A percentile compares a stretch with the other conserved stretches of the same genome.
Evolutionary conservation across 805 yeast genomes (phyloP).

Genomic region (Yamadazyma phyllophila): DNA sequence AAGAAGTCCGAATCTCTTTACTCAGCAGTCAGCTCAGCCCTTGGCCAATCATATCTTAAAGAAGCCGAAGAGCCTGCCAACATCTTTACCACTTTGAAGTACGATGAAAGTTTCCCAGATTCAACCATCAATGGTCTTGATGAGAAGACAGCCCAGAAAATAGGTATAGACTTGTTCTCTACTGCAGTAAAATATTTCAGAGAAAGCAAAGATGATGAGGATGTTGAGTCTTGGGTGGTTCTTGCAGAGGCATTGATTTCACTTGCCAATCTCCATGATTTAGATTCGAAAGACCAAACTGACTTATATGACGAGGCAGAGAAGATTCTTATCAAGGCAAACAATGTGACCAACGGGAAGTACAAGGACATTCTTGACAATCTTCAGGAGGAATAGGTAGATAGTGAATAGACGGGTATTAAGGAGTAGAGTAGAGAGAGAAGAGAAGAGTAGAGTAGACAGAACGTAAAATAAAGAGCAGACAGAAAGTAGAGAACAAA

Average conservation of each 20-base stretch:
- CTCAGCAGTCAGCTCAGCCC: constrained; percentile 41
- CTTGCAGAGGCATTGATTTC: constrained; percentile 84
- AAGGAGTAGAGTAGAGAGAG: background rate
- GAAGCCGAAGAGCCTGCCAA: constrained; percentile 63
- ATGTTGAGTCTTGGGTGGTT: constrained; percentile 61
- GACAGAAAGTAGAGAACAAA: no score
- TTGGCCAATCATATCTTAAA: constrained; percentile 63
- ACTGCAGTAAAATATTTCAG: constrained; percentile 58
- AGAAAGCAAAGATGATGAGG: constrained; percentile 63
- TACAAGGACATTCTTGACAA: constrained; percentile 63
- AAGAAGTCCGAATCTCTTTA: constrained; percentile 22
- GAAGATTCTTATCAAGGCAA: constrained; percentile 62
- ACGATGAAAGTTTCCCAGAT: constrained; percentile 46
- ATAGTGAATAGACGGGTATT: background rate
- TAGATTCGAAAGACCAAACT: constrained; percentile 68
- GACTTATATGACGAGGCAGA: constrained; percentile 68
- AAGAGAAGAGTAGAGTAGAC: no score
- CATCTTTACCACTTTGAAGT: constrained; percentile 54
- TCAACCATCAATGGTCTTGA: constrained; percentile 36
- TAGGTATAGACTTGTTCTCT: constrained; percentile 46
- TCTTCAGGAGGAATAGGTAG: constrained; percentile 19
- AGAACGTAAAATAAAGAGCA: no score
- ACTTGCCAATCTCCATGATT: constrained; percentile 68
- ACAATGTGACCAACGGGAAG: constrained; percentile 76
- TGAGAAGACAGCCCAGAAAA: constrained; percentile 43